Conservation (phyloP, 2,329 filamentous ascomycete species). For the Elsinoe arachidis region DNA sequence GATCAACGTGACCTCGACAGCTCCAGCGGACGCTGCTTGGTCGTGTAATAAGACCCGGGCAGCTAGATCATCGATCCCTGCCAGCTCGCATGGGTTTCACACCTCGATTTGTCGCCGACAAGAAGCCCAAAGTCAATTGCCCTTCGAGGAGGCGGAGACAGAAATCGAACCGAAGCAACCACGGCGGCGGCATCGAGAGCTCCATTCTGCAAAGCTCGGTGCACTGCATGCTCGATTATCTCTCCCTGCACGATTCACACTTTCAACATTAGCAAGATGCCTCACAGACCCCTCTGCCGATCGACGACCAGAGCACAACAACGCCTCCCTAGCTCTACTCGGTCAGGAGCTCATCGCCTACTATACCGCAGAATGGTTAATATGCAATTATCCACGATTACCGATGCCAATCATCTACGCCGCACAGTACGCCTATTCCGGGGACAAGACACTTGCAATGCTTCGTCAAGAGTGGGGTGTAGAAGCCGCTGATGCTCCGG, state of each 20-base stretch:
- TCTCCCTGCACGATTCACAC: constrained; percentile 70
- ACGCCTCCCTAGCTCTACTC: constrained; percentile 69
- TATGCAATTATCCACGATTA: constrained; percentile 83
- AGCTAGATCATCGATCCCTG: not conserved
- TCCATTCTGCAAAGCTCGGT: constrained; percentile 75
- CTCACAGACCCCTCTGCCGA: constrained; percentile 84
- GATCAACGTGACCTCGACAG: not conserved
- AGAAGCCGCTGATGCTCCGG: constrained; percentile 76
- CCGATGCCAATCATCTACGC: constrained; percentile 83
- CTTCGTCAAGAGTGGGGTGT: constrained; percentile 85
- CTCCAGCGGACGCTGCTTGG: not conserved
- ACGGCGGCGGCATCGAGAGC: constrained; percentile 17
- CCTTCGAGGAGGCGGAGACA: not conserved
- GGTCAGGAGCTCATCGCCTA: constrained; percentile 78
- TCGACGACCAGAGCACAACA: constrained; percentile 73
- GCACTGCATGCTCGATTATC: constrained; percentile 84
- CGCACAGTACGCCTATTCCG: constrained; percentile 75
- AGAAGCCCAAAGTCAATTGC: not conserved
- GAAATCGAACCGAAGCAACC: not conserved
- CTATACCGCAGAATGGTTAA: constrained; percentile 78
- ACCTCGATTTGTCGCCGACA: not conserved
- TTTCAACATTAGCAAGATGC: constrained; percentile 76
- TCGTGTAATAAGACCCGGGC: not conserved
- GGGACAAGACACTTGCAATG: constrained; percentile 61
- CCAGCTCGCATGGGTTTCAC: not conserved